Evolutionary conservation across 2,329 filamentous ascomycete genomes (phyloP).

Genomic region (Teratosphaeriaceae sp.): DNA sequence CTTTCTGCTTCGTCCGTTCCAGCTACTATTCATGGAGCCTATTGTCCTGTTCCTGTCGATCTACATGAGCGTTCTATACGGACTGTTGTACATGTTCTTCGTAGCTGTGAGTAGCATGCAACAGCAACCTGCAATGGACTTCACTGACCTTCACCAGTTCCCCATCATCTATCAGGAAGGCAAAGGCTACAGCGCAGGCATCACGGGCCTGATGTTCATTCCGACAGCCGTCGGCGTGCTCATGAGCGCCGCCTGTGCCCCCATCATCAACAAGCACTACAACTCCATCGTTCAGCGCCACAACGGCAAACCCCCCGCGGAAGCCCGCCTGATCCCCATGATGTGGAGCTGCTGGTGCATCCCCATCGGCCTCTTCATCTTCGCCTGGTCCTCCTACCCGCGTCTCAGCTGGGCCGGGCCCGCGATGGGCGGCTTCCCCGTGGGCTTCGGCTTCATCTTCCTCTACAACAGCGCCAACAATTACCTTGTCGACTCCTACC

Average conservation of each 20-base stretch:
- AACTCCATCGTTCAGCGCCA: constrained; percentile 55
- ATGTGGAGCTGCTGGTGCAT: constrained; percentile 49
- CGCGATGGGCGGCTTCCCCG: background rate
- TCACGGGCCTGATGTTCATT: constrained; percentile 61
- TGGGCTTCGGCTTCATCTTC: constrained; percentile 2
- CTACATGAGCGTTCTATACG: constrained; percentile 48
- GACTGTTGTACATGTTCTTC: constrained; percentile 49
- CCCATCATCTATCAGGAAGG: constrained; percentile 66
- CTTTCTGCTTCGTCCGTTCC: constrained; percentile 76
- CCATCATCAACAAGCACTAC: constrained; percentile 77
- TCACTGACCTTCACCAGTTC: background rate
- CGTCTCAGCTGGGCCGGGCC: background rate
- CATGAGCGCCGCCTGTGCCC: constrained; percentile 33
- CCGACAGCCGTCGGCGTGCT: constrained; percentile 24
- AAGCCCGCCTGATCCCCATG: constrained; percentile 8
- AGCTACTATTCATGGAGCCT: constrained; percentile 74
- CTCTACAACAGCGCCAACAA: constrained; percentile 2
- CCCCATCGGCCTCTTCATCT: constrained; percentile 55
- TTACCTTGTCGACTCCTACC: constrained; percentile 3
- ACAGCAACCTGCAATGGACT: too few relatives aligned
- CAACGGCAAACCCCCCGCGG: constrained; percentile 68
- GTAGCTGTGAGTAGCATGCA: constrained; percentile 38
- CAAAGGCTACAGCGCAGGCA: constrained; percentile 73
- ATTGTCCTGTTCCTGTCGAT: constrained; percentile 79
- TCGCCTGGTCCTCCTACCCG: constrained; percentile 49